phyloP scores from a whole-genome alignment of 73 alveolate genomes.

The Tetrahymena borealis region DNA sequence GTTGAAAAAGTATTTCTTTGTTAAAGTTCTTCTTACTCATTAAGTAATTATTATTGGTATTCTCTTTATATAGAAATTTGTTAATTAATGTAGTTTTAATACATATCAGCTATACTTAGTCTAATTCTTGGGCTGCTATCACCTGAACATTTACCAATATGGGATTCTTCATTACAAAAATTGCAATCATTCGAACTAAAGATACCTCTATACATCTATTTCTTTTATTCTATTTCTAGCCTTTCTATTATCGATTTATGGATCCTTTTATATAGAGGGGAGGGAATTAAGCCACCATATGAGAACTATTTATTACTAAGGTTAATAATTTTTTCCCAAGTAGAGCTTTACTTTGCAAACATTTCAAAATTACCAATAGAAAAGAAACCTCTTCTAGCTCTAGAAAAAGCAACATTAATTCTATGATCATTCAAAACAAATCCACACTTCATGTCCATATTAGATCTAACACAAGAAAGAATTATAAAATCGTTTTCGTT shows the following conservation, averaged over 20 bases:
- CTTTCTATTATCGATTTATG: neutral
- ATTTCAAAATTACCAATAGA: constrained; percentile 10
- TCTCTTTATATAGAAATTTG: no score
- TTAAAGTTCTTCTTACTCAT: no score
- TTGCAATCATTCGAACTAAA: neutral
- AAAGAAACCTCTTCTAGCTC: constrained; percentile 19
- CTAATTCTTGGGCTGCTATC: no score
- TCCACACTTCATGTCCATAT: neutral
- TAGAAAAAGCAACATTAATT: constrained; percentile 21
- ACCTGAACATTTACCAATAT: no score
- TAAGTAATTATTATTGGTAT: no score
- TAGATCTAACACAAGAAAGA: constrained; percentile 39
- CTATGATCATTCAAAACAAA: constrained; percentile 2
- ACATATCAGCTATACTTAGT: no score
- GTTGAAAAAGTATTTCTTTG: no score
- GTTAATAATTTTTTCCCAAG: neutral
- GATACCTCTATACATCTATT: neutral
- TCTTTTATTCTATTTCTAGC: neutral
- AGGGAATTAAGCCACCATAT: neutral
- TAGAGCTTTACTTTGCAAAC: neutral
- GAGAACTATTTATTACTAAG: neutral
- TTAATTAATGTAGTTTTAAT: no score
- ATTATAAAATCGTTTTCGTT: constrained; percentile 30
- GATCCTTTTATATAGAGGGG: neutral
- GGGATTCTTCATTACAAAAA: neutral